Percentiles rank a stretch among this genome's conserved stretches.
Evolutionary conservation across 371 early-diverging fungal species (phyloP).

Genomic region (Rhizopus arrhizus): DNA sequence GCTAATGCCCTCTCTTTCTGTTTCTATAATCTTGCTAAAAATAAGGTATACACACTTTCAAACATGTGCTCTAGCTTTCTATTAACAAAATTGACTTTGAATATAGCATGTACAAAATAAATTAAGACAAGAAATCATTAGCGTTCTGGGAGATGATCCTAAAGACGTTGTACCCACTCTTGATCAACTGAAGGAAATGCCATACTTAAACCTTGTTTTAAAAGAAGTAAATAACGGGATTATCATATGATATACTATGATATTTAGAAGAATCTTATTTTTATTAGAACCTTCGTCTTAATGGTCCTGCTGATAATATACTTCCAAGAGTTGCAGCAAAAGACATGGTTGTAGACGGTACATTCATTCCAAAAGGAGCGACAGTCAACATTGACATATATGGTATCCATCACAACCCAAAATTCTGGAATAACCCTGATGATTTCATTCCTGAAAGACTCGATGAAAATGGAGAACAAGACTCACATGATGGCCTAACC

Average conservation of each 20-base stretch:
- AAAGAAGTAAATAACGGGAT: slow-evolving; percentile 22
- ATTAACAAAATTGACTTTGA: neutral
- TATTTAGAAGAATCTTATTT: neutral
- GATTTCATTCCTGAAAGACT: slow-evolving; percentile 59
- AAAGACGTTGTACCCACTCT: slow-evolving; percentile 44
- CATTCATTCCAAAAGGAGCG: slow-evolving; percentile 17
- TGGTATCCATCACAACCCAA: slow-evolving; percentile 34
- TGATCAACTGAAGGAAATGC: slow-evolving; percentile 47
- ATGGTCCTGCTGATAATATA: slow-evolving; percentile 18
- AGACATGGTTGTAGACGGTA: slow-evolving; percentile 14
- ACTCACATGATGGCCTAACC: slow-evolving; percentile 28
- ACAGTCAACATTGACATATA: slow-evolving; percentile 18
- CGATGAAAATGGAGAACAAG: slow-evolving; percentile 35
- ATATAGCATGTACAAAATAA: slow-evolving; percentile 42
- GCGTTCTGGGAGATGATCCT: slow-evolving; percentile 46
- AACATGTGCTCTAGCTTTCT: neutral
- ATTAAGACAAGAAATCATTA: slow-evolving; percentile 46
- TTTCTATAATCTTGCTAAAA: slow-evolving; percentile 26
- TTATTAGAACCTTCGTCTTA: slow-evolving; percentile 13
- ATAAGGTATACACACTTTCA: slow-evolving; percentile 14
- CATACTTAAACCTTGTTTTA: slow-evolving; percentile 47
- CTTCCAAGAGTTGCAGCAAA: slow-evolving; percentile 17
- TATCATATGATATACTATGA: no score
- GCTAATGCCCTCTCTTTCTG: slow-evolving; percentile 33
- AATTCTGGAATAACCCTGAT: slow-evolving; percentile 43